Evolutionary conservation across 1,284 basidiomycete genomes (phyloP).

Genomic region (Ganoderma sp.): DNA sequence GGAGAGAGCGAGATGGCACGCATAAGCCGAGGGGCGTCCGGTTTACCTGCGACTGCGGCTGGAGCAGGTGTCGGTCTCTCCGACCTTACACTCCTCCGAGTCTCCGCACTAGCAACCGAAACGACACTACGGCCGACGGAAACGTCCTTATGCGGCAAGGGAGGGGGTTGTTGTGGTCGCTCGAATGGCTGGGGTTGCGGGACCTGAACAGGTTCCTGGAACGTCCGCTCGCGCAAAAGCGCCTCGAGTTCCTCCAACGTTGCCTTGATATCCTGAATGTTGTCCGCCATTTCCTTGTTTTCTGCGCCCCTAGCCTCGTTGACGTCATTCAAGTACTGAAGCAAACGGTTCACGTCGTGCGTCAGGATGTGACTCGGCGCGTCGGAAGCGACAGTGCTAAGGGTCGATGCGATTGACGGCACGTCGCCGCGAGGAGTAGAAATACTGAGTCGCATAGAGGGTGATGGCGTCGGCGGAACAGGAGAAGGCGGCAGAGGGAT

Average conservation of each 20-base stretch:
- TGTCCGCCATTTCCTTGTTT: constrained; percentile 62
- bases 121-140: constrained; percentile 47
- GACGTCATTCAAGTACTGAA: constrained; percentile 67
- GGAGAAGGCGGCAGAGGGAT: constrained; percentile 48
- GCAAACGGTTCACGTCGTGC: constrained; percentile 69
- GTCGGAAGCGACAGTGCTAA: constrained; percentile 57
- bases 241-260: constrained; percentile 65
- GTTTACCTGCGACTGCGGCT: not conserved
- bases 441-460: constrained; percentile 62
- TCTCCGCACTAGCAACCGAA: constrained; percentile 23
- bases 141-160: constrained; percentile 47
- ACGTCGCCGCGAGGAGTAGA: constrained; percentile 65
- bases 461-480: constrained; percentile 43
- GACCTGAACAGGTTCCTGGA: constrained; percentile 37
- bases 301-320: constrained; percentile 65
- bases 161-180: constrained; percentile 41
- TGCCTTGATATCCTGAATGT: constrained; percentile 64
- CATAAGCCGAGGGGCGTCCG: constrained; percentile 22
- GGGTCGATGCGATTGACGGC: constrained; percentile 60
- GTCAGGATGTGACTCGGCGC: constrained; percentile 53
- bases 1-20: constrained; percentile 47
- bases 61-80: constrained; percentile 36
- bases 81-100: constrained; percentile 27
- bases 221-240: constrained; percentile 37
- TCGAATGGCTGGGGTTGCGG: not conserved